Evolutionary conservation across 345 rosid species (phyloP).

Genomic region (Euphorbia pulcherrima): DNA sequence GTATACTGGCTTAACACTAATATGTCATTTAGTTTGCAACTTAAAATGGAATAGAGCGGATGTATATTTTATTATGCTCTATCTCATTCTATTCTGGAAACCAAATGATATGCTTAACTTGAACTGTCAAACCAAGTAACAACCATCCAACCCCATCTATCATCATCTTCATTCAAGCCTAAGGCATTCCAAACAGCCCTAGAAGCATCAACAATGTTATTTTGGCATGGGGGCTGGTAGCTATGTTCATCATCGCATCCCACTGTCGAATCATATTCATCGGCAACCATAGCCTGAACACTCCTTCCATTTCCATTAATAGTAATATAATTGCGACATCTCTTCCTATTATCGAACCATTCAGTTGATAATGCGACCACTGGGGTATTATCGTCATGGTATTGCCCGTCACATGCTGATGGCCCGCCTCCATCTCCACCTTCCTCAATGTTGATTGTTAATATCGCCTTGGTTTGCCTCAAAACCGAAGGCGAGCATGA

Average conservation of each 20-base stretch:
- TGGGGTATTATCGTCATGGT: neutral
- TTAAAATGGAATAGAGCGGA: too few species aligned
- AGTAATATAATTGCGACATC: constrained; percentile 1
- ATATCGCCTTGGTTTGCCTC: constrained; percentile 12
- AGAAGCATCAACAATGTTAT: constrained; percentile 12
- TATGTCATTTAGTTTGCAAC: too few species aligned
- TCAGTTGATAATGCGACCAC: constrained; percentile 16
- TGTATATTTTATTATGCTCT: too few species aligned
- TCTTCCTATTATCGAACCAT: constrained; percentile 7
- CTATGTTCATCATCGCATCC: constrained; percentile 11
- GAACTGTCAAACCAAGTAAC: constrained; percentile 14
- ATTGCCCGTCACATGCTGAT: constrained; percentile 12
- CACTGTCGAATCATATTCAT: constrained; percentile 11
- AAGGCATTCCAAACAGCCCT: constrained; percentile 12
- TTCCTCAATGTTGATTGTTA: constrained; percentile 12
- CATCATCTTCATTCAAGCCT: constrained; percentile 2
- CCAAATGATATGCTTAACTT: too few species aligned
- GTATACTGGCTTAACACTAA: too few species aligned
- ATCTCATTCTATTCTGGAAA: too few species aligned
- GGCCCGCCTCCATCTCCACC: constrained; percentile 9
- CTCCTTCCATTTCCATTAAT: constrained; percentile 9
- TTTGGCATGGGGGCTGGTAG: constrained; percentile 8
- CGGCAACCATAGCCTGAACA: constrained; percentile 6
- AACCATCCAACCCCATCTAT: neutral
- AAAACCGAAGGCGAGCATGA: constrained; percentile 16